Conservation (phyloP, 2,329 filamentous ascomycete genomes). For the Phyllosticta citribraziliensis region DNA sequence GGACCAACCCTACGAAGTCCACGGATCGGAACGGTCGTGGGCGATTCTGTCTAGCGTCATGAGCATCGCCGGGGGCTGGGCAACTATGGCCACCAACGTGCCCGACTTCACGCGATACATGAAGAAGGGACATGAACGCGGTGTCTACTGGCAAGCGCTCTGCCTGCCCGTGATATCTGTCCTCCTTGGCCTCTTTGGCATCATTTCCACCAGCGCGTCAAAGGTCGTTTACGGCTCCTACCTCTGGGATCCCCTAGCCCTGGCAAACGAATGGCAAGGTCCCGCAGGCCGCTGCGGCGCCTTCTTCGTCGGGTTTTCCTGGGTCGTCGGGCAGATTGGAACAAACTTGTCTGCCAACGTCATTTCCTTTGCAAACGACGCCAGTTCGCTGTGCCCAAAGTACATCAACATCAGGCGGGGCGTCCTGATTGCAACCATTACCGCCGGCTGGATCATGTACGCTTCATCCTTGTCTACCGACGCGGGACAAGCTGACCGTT, state of each 20-base stretch:
- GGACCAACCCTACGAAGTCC: neutral
- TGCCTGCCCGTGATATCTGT: slow-evolving; percentile 17
- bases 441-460: slow-evolving; percentile 12
- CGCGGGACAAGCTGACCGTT: neutral
- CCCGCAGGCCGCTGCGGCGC: slow-evolving; percentile 18
- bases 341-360: slow-evolving; percentile 21
- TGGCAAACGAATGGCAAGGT: slow-evolving; percentile 17
- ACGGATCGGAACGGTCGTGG: slow-evolving; percentile 10
- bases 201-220: slow-evolving; percentile 15
- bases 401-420: slow-evolving; percentile 21
- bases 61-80: slow-evolving; percentile 13
- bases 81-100: slow-evolving; percentile 16
- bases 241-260: slow-evolving; percentile 18
- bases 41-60: slow-evolving; percentile 14
- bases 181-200: slow-evolving; percentile 19
- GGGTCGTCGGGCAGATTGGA: slow-evolving; percentile 19
- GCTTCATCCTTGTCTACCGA: neutral
- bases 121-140: slow-evolving; percentile 12
- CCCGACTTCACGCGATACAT: slow-evolving; percentile 18
- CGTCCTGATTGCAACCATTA: slow-evolving; percentile 14
- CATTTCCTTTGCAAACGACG: slow-evolving; percentile 19
- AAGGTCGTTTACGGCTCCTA: slow-evolving; percentile 16
- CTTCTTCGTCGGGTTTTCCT: slow-evolving; percentile 19
- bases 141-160: slow-evolving; percentile 15
- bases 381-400: slow-evolving; percentile 18